phyloP scores from a whole-genome alignment of 495 filamentous ascomycete species.

The Penicillium longicatenatum region DNA sequence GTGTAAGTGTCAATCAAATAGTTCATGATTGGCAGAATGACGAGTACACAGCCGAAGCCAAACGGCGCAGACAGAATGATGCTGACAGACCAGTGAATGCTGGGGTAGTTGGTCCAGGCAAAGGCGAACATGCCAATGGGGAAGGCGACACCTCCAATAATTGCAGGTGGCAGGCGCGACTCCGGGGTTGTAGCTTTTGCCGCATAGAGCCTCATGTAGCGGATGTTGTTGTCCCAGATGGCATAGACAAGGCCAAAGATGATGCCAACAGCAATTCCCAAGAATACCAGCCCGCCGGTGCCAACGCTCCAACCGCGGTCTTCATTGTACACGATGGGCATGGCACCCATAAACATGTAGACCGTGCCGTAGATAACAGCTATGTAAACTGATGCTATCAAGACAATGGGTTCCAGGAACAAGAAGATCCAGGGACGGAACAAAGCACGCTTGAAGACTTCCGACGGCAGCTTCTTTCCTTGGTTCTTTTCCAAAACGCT shows the following conservation, averaged over 20 bases:
- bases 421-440: constrained; percentile 54
- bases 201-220: constrained; percentile 8
- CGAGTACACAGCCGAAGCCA: constrained; percentile 64
- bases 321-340: constrained; percentile 70
- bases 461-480: constrained; percentile 32
- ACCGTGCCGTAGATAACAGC: constrained; percentile 67
- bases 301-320: constrained; percentile 68
- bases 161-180: constrained; percentile 31
- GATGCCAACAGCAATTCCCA: constrained; percentile 25
- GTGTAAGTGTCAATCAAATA: constrained; percentile 73
- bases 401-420: constrained; percentile 64
- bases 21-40: constrained; percentile 66
- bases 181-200: constrained; percentile 12
- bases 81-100: constrained; percentile 62
- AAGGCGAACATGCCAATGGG: constrained; percentile 56
- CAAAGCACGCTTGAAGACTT: constrained; percentile 48
- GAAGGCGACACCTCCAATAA: constrained; percentile 35
- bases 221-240: constrained; percentile 17
- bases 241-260: constrained; percentile 12
- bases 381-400: constrained; percentile 62
- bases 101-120: constrained; percentile 61
- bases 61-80: constrained; percentile 62
- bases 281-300: constrained; percentile 66
- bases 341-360: constrained; percentile 75
- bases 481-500: constrained; percentile 51